A percentile compares a stretch with the other conserved stretches of the same genome.
Conservation (phyloP, 2,329 filamentous ascomycete genomes). For the Aspergillus japonicus region DNA sequence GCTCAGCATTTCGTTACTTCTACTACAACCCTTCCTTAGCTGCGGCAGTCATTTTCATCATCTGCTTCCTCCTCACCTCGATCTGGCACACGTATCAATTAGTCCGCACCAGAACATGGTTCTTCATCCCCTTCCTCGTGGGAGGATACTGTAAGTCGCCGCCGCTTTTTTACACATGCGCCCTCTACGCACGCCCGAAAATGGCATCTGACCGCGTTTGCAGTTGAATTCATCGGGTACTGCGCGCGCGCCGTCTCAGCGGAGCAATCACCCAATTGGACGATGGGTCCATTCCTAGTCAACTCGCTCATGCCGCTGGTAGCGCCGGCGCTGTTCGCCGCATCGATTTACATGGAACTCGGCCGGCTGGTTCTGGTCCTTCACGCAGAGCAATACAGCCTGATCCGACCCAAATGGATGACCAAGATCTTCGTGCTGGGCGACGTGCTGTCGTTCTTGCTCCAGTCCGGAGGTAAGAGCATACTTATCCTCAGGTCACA, state of each 20-base stretch:
- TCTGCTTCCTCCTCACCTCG: constrained; percentile 12
- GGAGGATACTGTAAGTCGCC: constrained; percentile 15
- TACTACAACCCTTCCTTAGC: constrained; percentile 14
- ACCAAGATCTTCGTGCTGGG: constrained; percentile 29
- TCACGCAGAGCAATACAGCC: constrained; percentile 16
- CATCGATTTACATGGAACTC: constrained; percentile 26
- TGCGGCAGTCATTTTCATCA: constrained; percentile 19
- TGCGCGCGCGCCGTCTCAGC: constrained; percentile 7
- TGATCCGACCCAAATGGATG: constrained; percentile 22
- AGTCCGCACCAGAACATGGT: constrained; percentile 17
- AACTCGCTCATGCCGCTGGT: constrained; percentile 23
- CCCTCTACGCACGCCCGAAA: too few species aligned
- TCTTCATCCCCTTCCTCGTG: constrained; percentile 16
- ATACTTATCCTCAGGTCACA: not conserved
- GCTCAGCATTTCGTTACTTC: constrained; percentile 4
- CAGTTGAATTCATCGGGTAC: constrained; percentile 10
- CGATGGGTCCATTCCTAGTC: constrained; percentile 20
- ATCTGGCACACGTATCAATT: constrained; percentile 15
- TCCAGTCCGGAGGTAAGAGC: constrained; percentile 24
- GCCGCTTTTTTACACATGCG: not conserved
- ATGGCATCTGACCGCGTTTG: too few species aligned
- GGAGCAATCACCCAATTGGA: constrained; percentile 21
- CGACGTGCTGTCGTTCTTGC: constrained; percentile 25
- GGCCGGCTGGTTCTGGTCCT: constrained; percentile 21
- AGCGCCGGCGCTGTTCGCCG: constrained; percentile 24